Conservation (phyloP, 805 yeast species). For the Jamesozyma gamospora region DNA sequence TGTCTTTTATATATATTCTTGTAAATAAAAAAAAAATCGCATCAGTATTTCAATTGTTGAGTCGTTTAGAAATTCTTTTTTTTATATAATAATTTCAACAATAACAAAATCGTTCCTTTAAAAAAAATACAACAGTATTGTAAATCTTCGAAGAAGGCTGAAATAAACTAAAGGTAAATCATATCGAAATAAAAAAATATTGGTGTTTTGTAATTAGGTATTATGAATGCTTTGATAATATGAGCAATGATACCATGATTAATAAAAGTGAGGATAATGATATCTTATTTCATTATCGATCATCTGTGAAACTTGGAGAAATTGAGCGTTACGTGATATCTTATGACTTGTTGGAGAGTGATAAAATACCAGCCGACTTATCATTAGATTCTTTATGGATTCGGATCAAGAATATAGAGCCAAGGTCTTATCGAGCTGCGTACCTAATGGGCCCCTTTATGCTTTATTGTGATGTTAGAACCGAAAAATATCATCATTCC, state of each 20-base stretch:
- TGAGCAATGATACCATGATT: background rate
- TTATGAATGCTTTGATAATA: background rate
- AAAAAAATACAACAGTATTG: too few species aligned
- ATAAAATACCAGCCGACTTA: slow-evolving; percentile 20
- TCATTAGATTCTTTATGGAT: slow-evolving; percentile 37
- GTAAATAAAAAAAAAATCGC: too few species aligned
- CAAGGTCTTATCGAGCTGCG: slow-evolving; percentile 46
- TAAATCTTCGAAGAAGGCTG: too few species aligned
- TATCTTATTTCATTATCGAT: slow-evolving; percentile 9
- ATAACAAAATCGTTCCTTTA: too few species aligned
- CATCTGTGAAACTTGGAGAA: slow-evolving; percentile 45
- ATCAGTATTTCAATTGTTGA: too few species aligned
- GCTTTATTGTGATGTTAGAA: slow-evolving; percentile 59
- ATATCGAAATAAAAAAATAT: too few species aligned
- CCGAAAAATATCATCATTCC: slow-evolving; percentile 44
- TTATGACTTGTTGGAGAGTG: slow-evolving; percentile 34
- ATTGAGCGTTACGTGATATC: slow-evolving; percentile 45
- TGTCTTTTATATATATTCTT: too few species aligned
- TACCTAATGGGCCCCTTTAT: slow-evolving; percentile 67
- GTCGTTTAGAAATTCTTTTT: too few species aligned
- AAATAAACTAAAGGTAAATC: too few species aligned
- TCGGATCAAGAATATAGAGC: slow-evolving; percentile 52
- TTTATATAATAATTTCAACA: too few species aligned
- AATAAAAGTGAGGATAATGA: background rate
- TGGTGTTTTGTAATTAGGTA: too few species aligned